Base-by-base conservation (phyloP, 192 early-diverging fungal species). In the Lobosporangium transversale region DNA sequence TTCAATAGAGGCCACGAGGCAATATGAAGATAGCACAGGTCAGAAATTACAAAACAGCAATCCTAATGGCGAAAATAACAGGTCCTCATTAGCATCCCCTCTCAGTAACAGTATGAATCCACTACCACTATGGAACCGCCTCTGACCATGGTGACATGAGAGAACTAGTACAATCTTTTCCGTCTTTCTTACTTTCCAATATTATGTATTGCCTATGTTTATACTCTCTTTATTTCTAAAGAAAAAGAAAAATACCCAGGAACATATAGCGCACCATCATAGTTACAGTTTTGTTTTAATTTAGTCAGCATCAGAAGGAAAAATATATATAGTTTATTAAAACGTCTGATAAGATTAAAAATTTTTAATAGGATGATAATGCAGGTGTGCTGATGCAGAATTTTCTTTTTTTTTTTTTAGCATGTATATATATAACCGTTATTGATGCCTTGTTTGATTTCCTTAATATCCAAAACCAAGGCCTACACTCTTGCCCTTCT, bases 401-500 rank as follows among this genome's bases (percentile, higher is more conserved):
- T n/a, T n/a, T n/a, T n/a, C n/a, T n/a, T n/a, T n/a, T n/a, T n/a
- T n/a, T n/a, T n/a, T n/a, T n/a, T n/a, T n/a, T n/a, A n/a, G n/a
- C n/a, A n/a, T n/a, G n/a, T n/a, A n/a, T n/a, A n/a, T n/a, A n/a
- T n/a, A n/a, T n/a, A n/a, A n/a, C n/a, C n/a, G n/a, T n/a, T n/a
- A n/a, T n/a, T n/a, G n/a, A n/a, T n/a, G n/a, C n/a, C n/a, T n/a
- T n/a, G n/a, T n/a, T n/a, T n/a, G n/a, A n/a, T n/a, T n/a, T n/a
- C n/a, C n/a, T n/a, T 50, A 70, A 48, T 69, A 74, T 29, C 78
- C 67, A 54, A 82, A 86, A 4, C 85, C 85, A 50, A 86, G 74
- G 9, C 85, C 85, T 18, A 83, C 80, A 53, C 80, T 67, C 59
- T 51, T 79, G 35, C 85, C 85, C 58, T 74, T 81, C 57, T 86